A percentile compares a stretch with the other conserved stretches of the same genome.
phyloP scores from a whole-genome alignment of 257 asterid species.

The Solanum neorickii region DNA sequence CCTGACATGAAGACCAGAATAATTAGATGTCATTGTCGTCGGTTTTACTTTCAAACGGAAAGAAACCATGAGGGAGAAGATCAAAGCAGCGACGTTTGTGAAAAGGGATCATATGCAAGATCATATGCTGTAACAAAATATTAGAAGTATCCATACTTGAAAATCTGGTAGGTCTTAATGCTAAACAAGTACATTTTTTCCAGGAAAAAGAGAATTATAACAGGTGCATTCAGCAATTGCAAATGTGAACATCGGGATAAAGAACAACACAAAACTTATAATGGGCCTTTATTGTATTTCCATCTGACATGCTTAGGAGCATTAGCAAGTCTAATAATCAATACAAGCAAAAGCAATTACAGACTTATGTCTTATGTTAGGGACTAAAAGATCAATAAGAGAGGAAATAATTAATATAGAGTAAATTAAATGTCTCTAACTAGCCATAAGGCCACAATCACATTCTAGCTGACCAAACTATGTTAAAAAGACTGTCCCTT shows the following conservation, averaged over 20 bases:
- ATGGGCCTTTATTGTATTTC: not conserved
- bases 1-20: conserved; percentile 32
- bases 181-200: not conserved
- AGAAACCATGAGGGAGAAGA: not conserved
- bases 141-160: not conserved
- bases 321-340: not conserved
- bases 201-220: not conserved
- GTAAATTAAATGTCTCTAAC: not conserved
- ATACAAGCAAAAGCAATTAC: not conserved
- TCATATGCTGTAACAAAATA: not conserved
- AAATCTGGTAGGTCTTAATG: not conserved
- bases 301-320: not conserved
- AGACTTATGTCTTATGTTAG: not conserved
- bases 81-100: not conserved
- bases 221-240: not conserved
- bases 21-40: not conserved
- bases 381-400: not conserved
- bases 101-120: not conserved
- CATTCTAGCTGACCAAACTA: not conserved
- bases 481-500: conserved; percentile 13
- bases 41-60: not conserved
- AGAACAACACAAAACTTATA: not conserved
- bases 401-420: not conserved
- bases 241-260: not conserved
- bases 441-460: not conserved